phyloP scores from a whole-genome alignment of 2,329 filamentous ascomycete species.

The Colletotrichum sp. region DNA sequence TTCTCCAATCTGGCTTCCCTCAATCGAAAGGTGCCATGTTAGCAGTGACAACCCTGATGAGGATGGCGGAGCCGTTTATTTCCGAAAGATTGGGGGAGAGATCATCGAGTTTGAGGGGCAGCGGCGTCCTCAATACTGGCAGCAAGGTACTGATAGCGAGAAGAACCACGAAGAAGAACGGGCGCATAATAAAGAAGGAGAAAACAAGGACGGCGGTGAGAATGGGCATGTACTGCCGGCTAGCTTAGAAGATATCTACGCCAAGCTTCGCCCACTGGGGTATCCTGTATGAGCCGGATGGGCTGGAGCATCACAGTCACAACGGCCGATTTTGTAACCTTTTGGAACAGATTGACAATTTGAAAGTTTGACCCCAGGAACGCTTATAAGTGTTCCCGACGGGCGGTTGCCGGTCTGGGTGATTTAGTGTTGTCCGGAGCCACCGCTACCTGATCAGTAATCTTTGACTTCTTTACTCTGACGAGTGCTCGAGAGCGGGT shows the following conservation, averaged over 20 bases:
- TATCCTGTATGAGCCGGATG: not conserved
- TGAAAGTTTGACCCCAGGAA: not conserved
- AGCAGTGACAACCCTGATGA: no score
- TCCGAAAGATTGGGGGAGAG: not conserved
- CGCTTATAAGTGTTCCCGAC: not conserved
- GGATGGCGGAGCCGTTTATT: not conserved
- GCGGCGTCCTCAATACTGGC: not conserved
- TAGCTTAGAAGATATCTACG: not conserved
- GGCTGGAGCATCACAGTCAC: not conserved
- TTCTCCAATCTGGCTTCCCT: not conserved
- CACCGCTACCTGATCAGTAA: not conserved
- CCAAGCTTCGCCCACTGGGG: not conserved
- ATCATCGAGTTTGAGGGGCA: fast-evolving
- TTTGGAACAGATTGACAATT: not conserved
- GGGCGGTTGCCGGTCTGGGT: not conserved
- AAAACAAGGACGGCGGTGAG: not conserved
- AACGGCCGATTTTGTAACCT: not conserved
- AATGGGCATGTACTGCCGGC: not conserved
- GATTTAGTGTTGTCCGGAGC: not conserved
- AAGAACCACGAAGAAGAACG: not conserved
- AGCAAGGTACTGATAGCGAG: fast-evolving
- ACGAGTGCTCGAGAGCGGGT: not conserved
- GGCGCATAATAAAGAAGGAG: fast-evolving
- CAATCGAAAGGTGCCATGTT: not conserved
- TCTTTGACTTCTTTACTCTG: not conserved